phyloP scores from a whole-genome alignment of 2,329 filamentous ascomycete species.

The Myriosclerotinia duriaeana region DNA sequence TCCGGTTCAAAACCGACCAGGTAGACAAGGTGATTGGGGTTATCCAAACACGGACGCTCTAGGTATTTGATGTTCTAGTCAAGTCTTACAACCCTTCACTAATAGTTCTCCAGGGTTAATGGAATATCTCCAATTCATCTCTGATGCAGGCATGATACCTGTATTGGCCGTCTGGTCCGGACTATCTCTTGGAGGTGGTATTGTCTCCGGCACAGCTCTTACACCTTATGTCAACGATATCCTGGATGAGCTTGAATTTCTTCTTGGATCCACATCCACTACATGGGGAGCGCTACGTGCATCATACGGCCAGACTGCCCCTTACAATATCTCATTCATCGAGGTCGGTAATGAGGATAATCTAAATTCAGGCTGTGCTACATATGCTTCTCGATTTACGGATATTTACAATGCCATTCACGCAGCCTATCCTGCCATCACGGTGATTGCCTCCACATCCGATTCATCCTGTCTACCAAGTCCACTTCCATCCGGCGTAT shows the following conservation, averaged over 20 bases:
- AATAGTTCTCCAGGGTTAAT: constrained; percentile 19
- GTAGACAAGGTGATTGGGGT: constrained; percentile 46
- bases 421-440: constrained; percentile 44
- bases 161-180: constrained; percentile 51
- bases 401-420: constrained; percentile 49
- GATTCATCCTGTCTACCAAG: constrained; percentile 23
- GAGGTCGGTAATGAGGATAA: constrained; percentile 46
- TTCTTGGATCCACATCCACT: constrained; percentile 47
- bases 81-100: neutral
- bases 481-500: constrained; percentile 24
- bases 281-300: constrained; percentile 48
- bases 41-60: constrained; percentile 48
- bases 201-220: constrained; percentile 44
- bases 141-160: constrained; percentile 48
- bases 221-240: constrained; percentile 49
- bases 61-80: constrained; percentile 39
- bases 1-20: constrained; percentile 39
- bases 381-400: constrained; percentile 46
- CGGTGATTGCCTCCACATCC: constrained; percentile 41
- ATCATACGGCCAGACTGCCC: constrained; percentile 49
- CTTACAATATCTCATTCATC: constrained; percentile 50
- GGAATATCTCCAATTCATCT: constrained; percentile 42
- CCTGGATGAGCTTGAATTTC: constrained; percentile 52
- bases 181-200: constrained; percentile 44
- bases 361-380: constrained; percentile 42